A percentile compares a stretch with the other conserved stretches of the same genome.
Conservation (phyloP, 148 eudicot genomes). For the Chenopodium album region DNA sequence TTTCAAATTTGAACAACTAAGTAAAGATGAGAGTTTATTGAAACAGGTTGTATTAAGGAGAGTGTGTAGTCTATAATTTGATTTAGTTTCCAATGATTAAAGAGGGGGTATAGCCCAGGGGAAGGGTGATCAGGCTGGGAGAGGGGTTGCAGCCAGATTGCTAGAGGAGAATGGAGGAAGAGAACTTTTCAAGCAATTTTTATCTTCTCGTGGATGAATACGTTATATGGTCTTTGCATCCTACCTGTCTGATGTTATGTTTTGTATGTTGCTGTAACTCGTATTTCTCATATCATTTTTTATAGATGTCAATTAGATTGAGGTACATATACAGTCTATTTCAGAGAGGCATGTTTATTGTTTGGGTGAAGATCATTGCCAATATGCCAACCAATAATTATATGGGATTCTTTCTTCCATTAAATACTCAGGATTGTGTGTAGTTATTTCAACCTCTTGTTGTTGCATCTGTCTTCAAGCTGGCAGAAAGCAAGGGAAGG, state of each 20-base stretch:
- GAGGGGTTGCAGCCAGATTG: not conserved
- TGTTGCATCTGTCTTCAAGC: not conserved
- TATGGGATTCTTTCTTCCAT: not conserved
- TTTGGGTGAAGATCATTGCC: not conserved
- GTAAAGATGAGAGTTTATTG: too few species aligned
- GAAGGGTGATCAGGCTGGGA: not conserved
- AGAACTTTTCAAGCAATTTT: not conserved
- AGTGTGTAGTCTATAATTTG: too few species aligned
- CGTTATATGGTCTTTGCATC: not conserved
- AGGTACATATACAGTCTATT: not conserved
- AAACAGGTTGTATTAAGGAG: too few species aligned
- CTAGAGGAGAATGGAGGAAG: not conserved
- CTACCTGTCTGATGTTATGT: not conserved
- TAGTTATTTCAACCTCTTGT: not conserved
- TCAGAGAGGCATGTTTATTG: not conserved
- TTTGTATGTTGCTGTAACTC: not conserved
- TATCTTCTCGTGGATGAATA: not conserved
- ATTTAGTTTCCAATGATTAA: too few species aligned
- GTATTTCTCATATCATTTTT: not conserved
- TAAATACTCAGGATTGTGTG: not conserved
- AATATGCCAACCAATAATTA: not conserved
- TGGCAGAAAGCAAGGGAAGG: not conserved
- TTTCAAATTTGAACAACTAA: too few species aligned
- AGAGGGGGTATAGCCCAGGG: too few species aligned
- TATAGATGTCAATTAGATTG: not conserved